Evolutionary conservation across 2,329 filamentous ascomycete genomes (phyloP), one percentile per base, ranked within the genome.

Genomic region (Colletotrichum simmondsii): DNA sequence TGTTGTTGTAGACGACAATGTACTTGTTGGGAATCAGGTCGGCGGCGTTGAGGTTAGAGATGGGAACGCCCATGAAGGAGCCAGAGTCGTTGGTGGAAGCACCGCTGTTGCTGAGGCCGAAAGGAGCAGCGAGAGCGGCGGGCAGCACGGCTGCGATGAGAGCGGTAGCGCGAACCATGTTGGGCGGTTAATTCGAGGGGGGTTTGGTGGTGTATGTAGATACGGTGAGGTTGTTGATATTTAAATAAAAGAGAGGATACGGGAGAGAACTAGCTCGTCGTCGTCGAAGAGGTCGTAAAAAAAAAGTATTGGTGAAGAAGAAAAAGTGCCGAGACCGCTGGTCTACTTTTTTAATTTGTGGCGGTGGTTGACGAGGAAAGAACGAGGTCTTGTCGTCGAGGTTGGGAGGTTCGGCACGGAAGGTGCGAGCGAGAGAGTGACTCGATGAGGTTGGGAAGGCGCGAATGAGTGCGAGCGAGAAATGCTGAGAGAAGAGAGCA

Each of bases 1-100:
- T 87, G 75, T 83, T 84, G 80, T 92, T 90, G 84, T 91, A 92
- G 71, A 92, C 90, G 67, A 92, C 90, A 74, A 93, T 92, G 81
- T 91, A 93, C 61, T 85, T 84, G 82, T 89, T 87, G 46, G 87
- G 82, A 60, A 92, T 86, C 71, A 87, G 80, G 76, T 90, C 82
- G 11, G 75, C 75, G 67, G 85, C 85, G 37, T 85, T 80, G 2
- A 84, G 79, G 78, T 91, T 92, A 77, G 81, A 80, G 77, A 91
- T 80, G 75, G 87, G 85, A 16, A 88, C 77, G 49, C 83, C 83
- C 37, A 87, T 74, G 68, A 81, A 80, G 67, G 76, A 75, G 59
- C 77, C 75, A 71, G 77, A 78, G 63, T 76, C 74, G 72, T 68
- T 60, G 46, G 72, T 72, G 16, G 79, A 22, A n/a, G 42, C 19